Evolutionary conservation across 352 stramenopile species (phyloP).

Genomic region (Blastocystis sp.): DNA sequence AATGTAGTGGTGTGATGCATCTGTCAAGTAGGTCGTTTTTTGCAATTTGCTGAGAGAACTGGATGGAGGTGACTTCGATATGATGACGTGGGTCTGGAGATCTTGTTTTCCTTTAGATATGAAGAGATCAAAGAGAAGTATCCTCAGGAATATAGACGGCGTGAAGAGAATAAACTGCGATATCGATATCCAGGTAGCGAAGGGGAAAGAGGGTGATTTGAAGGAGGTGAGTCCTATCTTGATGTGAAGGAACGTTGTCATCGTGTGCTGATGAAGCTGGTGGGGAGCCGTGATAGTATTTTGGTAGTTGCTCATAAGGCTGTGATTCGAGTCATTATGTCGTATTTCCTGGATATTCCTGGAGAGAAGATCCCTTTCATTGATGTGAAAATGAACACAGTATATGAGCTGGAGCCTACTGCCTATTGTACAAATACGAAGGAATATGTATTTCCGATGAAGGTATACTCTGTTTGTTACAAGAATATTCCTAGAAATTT

Average conservation of each 20-base stretch:
- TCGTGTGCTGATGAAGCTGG: constrained; percentile 82
- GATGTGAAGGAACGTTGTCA: constrained; percentile 82
- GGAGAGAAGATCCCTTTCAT: background rate
- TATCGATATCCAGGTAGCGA: constrained; percentile 72
- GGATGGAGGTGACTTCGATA: constrained; percentile 79
- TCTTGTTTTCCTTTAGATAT: constrained; percentile 61
- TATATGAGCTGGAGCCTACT: constrained; percentile 51
- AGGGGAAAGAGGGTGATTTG: background rate
- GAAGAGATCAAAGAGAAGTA: constrained; percentile 76
- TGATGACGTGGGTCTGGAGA: constrained; percentile 67
- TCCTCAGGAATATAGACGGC: constrained; percentile 76
- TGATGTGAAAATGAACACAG: background rate
- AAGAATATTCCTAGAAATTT: constrained; percentile 48
- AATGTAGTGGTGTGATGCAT: background rate
- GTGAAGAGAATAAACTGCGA: constrained; percentile 79
- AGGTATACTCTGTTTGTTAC: background rate
- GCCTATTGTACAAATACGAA: constrained; percentile 58
- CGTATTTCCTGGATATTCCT: constrained; percentile 52
- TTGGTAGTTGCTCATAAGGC: constrained; percentile 43
- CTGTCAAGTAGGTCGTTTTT: constrained; percentile 62
- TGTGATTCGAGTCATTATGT: constrained; percentile 46
- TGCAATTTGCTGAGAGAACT: constrained; percentile 84
- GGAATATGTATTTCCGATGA: background rate
- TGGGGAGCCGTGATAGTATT: constrained; percentile 71
- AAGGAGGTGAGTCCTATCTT: constrained; percentile 81